Base-by-base conservation (phyloP, 2,329 filamentous ascomycete species). In the Colletotrichum musae region DNA sequence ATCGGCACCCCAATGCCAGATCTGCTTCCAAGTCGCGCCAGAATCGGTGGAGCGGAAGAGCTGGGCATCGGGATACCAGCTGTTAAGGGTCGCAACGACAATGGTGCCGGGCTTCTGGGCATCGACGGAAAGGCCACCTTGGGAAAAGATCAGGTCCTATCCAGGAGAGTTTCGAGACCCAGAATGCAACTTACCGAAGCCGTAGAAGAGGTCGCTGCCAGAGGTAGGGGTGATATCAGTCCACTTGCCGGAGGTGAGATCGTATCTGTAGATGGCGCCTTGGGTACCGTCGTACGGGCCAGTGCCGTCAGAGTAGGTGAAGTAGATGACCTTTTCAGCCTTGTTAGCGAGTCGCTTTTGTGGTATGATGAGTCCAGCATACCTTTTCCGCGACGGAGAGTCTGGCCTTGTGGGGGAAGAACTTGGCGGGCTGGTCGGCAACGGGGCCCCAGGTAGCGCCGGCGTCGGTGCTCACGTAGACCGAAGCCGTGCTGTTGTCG, bases 51-150 rank as follows among this genome's bases (percentile, higher is more conserved):
- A 88, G 26, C 88, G 79, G 78, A 85, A 90, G 43, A 89, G 79
- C 62, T 87, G 84, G 1, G 83, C 87, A 69, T 90, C 88, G 0
- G 88, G 88, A 78, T 83, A 89, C 88, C 88, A 90, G 16, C 83
- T 85, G 77, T 90, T 90, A 48, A 89, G 75, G 1, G 83, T 83
- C 0, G 87, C 86, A 0, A 89, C 87, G 53, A 90, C 83, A 16
- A 90, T 74, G 0, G 87, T 89, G 0, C 87, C 88, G 0, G 88
- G 83, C 26, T 83, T 85, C 71, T 85, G 81, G 70, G 85, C 78
- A 56, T 90, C 88, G 21, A 90, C 78, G 0, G 83, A 80, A 2
- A 90, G 77, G 2, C 88, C 88, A 6, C 88, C 54, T 58, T 41
- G 36, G n/a, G 13, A 3, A 10, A 2, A 24, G 21, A 39, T 58